Evolutionary conservation across 2,329 filamentous ascomycete genomes (phyloP).

Genomic region (Rosellinia necatrix): DNA sequence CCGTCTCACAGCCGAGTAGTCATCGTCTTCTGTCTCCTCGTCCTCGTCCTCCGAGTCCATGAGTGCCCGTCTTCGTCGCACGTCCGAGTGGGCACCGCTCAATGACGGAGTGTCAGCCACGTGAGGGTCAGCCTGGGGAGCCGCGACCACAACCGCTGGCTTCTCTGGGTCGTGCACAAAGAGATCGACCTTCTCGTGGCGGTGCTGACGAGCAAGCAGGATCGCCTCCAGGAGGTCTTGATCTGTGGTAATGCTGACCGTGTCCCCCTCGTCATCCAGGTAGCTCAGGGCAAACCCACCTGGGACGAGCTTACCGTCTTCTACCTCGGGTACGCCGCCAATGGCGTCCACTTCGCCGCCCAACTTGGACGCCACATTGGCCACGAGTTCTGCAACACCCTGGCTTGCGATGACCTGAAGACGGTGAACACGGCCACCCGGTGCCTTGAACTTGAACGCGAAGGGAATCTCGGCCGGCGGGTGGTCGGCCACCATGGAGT

Average conservation of each 20-base stretch:
- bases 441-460: slow-evolving; percentile 98
- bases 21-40: slow-evolving; percentile 59
- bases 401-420: slow-evolving; percentile 81
- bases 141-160: slow-evolving; percentile 72
- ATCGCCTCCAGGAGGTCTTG: slow-evolving; percentile 92
- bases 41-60: slow-evolving; percentile 56
- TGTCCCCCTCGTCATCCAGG: slow-evolving; percentile 94
- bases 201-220: slow-evolving; percentile 74
- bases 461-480: slow-evolving; percentile 76
- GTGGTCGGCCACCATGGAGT: slow-evolving; percentile 63
- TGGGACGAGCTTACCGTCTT: slow-evolving; percentile 76
- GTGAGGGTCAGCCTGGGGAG: slow-evolving; percentile 50
- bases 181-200: slow-evolving; percentile 91
- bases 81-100: slow-evolving; percentile 49
- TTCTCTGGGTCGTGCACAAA: slow-evolving; percentile 94
- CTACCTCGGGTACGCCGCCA: slow-evolving; percentile 77
- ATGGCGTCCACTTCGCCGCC: slow-evolving; percentile 81
- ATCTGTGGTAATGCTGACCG: slow-evolving; percentile 94
- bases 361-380: slow-evolving; percentile 80
- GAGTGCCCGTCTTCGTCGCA: slow-evolving; percentile 55
- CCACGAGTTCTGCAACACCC: slow-evolving; percentile 79
- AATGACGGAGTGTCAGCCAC: slow-evolving; percentile 52
- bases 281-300: slow-evolving; percentile 92
- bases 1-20: slow-evolving; percentile 56
- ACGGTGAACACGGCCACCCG: slow-evolving; percentile 90